Percentiles rank a stretch among this genome's conserved stretches.
phyloP scores from a whole-genome alignment of 495 filamentous ascomycete species.

The Lineolata rhizophorae region DNA sequence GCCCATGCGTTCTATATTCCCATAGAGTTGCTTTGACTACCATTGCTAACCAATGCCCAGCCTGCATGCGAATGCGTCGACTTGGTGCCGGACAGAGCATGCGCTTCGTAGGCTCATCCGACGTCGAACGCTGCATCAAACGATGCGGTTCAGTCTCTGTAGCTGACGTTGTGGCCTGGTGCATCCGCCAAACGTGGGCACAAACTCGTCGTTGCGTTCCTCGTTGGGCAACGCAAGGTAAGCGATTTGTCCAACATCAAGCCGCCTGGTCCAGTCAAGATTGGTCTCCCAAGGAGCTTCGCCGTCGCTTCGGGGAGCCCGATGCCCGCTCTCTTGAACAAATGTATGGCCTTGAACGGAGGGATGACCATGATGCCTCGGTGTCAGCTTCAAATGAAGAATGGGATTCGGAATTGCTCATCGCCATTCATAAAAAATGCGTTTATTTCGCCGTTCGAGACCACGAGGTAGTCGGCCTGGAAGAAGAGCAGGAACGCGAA shows the following conservation, averaged over 20 bases:
- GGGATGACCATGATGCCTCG: too few relatives aligned
- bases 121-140: slow-evolving; percentile 21
- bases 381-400: too few relatives aligned
- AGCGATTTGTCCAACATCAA: too few relatives aligned
- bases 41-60: slow-evolving; percentile 12
- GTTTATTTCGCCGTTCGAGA: slow-evolving; percentile 20
- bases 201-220: slow-evolving; percentile 27
- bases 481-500: slow-evolving; percentile 54
- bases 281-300: too few relatives aligned
- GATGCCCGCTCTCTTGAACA: too few relatives aligned
- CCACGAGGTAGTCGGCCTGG: slow-evolving; percentile 20
- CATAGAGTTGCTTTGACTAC: neutral
- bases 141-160: slow-evolving; percentile 19
- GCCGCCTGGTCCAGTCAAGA: too few relatives aligned
- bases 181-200: slow-evolving; percentile 31
- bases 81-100: slow-evolving; percentile 16
- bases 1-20: too few relatives aligned
- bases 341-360: too few relatives aligned
- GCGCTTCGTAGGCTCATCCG: slow-evolving; percentile 23
- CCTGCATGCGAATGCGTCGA: slow-evolving; percentile 24
- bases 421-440: slow-evolving; percentile 23
- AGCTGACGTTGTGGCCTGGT: slow-evolving; percentile 33
- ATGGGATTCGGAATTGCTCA: too few relatives aligned
- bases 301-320: too few relatives aligned
- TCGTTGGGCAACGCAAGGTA: slow-evolving; percentile 38